Conservation (phyloP, 2,329 filamentous ascomycete species). For the Cladophialophora bantiana region DNA sequence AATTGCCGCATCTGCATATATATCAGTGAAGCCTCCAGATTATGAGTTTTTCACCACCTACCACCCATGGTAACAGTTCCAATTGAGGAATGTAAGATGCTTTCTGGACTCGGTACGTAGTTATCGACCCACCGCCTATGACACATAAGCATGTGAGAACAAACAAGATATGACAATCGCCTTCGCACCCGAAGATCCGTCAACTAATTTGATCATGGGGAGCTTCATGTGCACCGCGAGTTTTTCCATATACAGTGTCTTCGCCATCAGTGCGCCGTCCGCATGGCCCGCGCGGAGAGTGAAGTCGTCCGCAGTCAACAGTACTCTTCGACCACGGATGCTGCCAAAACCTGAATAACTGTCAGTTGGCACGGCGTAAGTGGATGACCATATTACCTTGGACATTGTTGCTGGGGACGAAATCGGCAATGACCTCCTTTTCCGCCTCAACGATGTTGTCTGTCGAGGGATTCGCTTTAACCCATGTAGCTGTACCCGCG, state of each 20-base stretch:
- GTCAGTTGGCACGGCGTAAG: conserved; percentile 21
- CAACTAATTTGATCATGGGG: conserved; percentile 68
- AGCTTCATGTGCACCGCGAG: conserved; percentile 64
- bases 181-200: conserved; percentile 64
- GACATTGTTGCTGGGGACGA: conserved; percentile 68
- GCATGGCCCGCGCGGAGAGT: conserved; percentile 69
- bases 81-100: conserved; percentile 11
- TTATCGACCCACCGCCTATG: conserved; percentile 40
- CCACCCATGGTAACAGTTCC: conserved; percentile 15
- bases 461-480: conserved; percentile 43
- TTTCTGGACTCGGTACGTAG: neutral
- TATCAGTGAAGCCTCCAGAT: neutral
- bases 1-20: conserved; percentile 47
- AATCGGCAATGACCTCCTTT: conserved; percentile 58
- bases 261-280: conserved; percentile 64
- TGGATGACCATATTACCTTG: conserved; percentile 50
- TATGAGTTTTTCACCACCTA: neutral
- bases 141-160: neutral
- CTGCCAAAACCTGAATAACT: conserved; percentile 1
- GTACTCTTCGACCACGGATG: conserved; percentile 53
- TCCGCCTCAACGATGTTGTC: conserved; percentile 28
- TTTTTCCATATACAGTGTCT: conserved; percentile 68
- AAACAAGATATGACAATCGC: neutral
- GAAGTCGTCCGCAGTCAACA: conserved; percentile 71
- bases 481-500: conserved; percentile 66